Evolutionary conservation across 1,284 basidiomycete species (phyloP), one percentile per base, ranked within the genome.

Genomic region (Coniferiporia weirii): DNA sequence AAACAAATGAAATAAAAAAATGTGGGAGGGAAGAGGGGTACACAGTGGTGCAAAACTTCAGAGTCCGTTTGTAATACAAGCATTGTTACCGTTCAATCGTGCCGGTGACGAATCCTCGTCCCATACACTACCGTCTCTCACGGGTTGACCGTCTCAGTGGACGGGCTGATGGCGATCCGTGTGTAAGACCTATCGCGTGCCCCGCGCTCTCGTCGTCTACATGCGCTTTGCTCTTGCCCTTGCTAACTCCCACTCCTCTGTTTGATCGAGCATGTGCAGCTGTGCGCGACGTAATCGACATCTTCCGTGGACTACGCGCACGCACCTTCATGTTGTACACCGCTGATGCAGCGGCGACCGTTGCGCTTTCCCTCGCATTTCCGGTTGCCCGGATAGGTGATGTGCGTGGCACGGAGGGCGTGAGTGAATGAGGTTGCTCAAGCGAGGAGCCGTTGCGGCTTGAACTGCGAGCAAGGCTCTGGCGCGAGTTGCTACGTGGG

Each of bases 371-470:
- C 32, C 13, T 32, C n/a, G 12, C 49, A 51, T 27, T 27, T 5
- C 27, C 27, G 27, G 5, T 27, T 27, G 27, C 27, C 27, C 27
- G 27, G 27, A 27, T 27, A 27, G 22, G 32, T 22, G 50, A 17
- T 12, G 50, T 32, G 34, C 34, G 50, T 32, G 50, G 17, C 27
- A 19, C 50, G 17, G 32, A 5, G 22, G 50, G 50, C 50, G 36
- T 12, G 9, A 3, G 36, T 15, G 19, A 35, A 8, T 17, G 12
- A 13, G 50, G 32, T 17, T 52, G 22, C 36, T 52, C 51, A 20
- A 36, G 19, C 17, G 51, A 52, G n/a, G 51, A 34, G 4, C 51
- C 51, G 27, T 52, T 52, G 35, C 51, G 51, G n/a, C 51, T 52
- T 13, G 20, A 17, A 40, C 20, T 52, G 20, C 51, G 34, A 35